phyloP scores from a whole-genome alignment of 2,329 filamentous ascomycete genomes.

The Aspergillus caelatus region DNA sequence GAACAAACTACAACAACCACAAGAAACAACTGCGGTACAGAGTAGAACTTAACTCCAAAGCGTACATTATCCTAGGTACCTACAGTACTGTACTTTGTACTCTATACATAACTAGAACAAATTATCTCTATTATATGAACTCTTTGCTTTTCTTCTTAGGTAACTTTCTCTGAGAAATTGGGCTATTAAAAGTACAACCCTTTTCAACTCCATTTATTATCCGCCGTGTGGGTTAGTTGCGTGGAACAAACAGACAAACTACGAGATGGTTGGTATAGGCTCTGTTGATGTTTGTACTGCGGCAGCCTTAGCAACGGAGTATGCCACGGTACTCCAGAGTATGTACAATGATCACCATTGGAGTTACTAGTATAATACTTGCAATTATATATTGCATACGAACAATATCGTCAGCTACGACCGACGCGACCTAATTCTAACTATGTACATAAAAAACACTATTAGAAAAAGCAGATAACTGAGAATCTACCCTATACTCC shows the following conservation, averaged over 20 bases:
- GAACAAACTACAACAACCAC: no score
- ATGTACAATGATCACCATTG: background rate
- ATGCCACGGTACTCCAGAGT: no score
- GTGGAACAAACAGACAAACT: no score
- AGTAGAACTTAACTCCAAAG: no score
- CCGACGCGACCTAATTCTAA: background rate
- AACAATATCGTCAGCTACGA: background rate
- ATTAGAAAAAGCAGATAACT: background rate
- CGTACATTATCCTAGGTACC: no score
- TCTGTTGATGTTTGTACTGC: background rate
- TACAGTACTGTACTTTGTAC: no score
- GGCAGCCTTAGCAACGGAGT: background rate
- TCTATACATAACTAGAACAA: no score
- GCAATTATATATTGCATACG: background rate
- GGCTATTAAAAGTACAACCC: background rate
- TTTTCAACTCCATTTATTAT: background rate
- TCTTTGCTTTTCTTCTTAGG: background rate
- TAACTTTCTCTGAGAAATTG: background rate
- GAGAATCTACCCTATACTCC: background rate
- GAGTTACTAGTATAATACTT: background rate
- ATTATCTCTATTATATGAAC: background rate
- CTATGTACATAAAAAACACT: no score
- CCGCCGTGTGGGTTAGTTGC: background rate
- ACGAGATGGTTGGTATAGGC: background rate
- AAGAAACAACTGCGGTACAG: no score